These are phyloP conservation scores for Fusarium buxicola DNA, from an alignment of 2,329 filamentous ascomycete species.

Conservation along the genomic window DNA sequence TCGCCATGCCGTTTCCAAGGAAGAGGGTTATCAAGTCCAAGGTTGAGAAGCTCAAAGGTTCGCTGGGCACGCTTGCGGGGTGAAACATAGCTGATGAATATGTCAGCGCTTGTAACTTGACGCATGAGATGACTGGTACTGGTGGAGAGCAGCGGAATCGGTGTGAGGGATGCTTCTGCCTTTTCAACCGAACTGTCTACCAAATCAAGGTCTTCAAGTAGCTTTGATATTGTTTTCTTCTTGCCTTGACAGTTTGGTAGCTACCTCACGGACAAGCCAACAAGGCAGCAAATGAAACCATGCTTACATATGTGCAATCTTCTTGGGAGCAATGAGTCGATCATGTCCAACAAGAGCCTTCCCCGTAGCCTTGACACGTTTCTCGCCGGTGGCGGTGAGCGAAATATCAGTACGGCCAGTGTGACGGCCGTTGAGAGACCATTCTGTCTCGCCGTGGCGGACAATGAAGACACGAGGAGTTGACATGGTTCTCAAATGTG, in stretches of 20 bases:
- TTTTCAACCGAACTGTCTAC: background rate
- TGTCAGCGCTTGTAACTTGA: constrained; percentile 4
- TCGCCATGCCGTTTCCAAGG: constrained; percentile 73
- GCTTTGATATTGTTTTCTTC: background rate
- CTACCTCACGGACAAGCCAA: background rate
- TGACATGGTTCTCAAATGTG: constrained; percentile 39
- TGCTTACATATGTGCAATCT: constrained; percentile 84
- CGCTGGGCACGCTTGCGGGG: constrained; percentile 85
- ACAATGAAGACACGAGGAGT: constrained; percentile 83
- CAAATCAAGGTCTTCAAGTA: background rate
- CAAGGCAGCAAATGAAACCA: background rate
- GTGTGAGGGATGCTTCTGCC: background rate
- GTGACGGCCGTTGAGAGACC: constrained; percentile 88
- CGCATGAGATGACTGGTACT: background rate
- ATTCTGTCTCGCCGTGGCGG: constrained; percentile 95
- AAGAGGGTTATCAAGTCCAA: constrained; percentile 74
- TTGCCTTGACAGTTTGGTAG: background rate
- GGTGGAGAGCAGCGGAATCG: background rate
- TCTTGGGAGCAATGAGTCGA: constrained; percentile 83
- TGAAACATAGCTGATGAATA: constrained; percentile 76
- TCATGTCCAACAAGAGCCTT: constrained; percentile 86
- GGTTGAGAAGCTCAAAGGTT: constrained; percentile 88
- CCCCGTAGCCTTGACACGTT: constrained; percentile 79
- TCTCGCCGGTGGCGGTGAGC: constrained; percentile 84
- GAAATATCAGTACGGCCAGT: constrained; percentile 90